phyloP scores from a whole-genome alignment of 345 rosid genomes.

The Ceriops zippeliana region DNA sequence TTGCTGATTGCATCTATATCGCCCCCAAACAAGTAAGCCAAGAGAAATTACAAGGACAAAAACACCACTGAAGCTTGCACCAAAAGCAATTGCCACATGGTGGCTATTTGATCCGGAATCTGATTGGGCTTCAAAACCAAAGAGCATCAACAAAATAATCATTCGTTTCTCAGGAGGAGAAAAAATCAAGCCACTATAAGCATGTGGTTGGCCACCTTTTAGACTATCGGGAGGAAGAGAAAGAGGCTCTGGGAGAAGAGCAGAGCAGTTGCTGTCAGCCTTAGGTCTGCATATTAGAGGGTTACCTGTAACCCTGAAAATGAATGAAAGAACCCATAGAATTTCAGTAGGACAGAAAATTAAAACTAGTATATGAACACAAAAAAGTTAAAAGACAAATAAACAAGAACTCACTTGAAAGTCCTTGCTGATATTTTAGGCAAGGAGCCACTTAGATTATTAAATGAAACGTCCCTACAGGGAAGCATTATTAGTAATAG shows the following conservation, averaged over 20 bases:
- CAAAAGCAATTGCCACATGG: constrained; percentile 73
- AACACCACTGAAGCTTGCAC: constrained; percentile 80
- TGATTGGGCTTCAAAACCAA: constrained; percentile 42
- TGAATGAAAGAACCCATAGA: constrained; percentile 15
- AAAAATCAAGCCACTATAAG: neutral
- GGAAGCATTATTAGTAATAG: constrained; percentile 5
- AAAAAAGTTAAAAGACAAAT: constrained; percentile 14
- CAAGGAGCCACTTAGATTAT: constrained; percentile 85
- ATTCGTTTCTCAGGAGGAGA: constrained; percentile 11
- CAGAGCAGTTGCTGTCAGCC: constrained; percentile 64
- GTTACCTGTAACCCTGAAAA: constrained; percentile 73
- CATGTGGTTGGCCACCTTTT: constrained; percentile 37
- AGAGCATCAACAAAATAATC: constrained; percentile 13
- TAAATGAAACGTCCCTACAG: constrained; percentile 85
- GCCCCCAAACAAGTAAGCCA: constrained; percentile 80
- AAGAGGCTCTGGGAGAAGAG: constrained; percentile 88
- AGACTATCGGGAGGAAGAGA: constrained; percentile 75
- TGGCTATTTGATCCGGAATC: constrained; percentile 52
- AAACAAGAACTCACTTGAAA: constrained; percentile 63
- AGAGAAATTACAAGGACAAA: constrained; percentile 37
- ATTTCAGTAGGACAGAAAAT: constrained; percentile 8
- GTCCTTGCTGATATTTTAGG: constrained; percentile 92
- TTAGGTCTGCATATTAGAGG: constrained; percentile 73
- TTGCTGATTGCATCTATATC: constrained; percentile 82
- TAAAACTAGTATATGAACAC: constrained; percentile 1